Evolutionary conservation across 2,329 filamentous ascomycete species (phyloP).

Genomic region (Fusarium ambrosium): DNA sequence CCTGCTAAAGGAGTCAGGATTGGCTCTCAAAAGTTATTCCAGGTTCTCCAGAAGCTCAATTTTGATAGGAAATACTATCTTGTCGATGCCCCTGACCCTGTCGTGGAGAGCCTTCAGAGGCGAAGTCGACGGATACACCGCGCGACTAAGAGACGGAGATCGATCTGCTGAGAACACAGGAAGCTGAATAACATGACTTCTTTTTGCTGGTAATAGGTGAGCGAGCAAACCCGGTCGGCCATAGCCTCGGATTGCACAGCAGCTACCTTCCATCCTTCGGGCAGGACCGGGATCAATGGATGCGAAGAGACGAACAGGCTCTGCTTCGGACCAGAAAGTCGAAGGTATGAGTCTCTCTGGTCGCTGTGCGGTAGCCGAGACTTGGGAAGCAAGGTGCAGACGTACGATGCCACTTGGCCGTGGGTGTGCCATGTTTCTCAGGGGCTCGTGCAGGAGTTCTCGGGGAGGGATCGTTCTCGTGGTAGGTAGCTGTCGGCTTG

Average conservation of each 20-base stretch:
- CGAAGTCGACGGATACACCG: too few relatives aligned
- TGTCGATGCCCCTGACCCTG: not conserved
- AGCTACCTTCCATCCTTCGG: not conserved
- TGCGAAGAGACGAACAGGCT: not conserved
- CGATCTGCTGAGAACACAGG: not conserved
- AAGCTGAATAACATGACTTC: fast-evolving
- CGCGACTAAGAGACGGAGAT: not conserved
- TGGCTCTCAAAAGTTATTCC: not conserved
- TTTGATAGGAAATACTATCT: not conserved
- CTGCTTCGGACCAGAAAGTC: conserved; percentile 5
- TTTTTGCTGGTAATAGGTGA: not conserved
- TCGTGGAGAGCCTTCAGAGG: not conserved
- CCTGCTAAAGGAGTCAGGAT: not conserved
- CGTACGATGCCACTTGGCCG: conserved; percentile 2
- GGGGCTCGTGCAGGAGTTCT: conserved; percentile 4
- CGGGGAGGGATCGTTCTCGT: conserved; percentile 8
- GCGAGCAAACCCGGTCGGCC: not conserved
- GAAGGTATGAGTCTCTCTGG: conserved; percentile 4
- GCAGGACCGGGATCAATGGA: not conserved
- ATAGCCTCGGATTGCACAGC: not conserved
- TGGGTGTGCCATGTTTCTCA: not conserved
- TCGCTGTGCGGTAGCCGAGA: not conserved
- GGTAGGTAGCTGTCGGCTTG: too few relatives aligned
- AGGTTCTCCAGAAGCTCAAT: not conserved
- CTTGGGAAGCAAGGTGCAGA: conserved; percentile 5